phyloP scores from a whole-genome alignment of 495 filamentous ascomycete genomes.

The Neurospora sp. region DNA sequence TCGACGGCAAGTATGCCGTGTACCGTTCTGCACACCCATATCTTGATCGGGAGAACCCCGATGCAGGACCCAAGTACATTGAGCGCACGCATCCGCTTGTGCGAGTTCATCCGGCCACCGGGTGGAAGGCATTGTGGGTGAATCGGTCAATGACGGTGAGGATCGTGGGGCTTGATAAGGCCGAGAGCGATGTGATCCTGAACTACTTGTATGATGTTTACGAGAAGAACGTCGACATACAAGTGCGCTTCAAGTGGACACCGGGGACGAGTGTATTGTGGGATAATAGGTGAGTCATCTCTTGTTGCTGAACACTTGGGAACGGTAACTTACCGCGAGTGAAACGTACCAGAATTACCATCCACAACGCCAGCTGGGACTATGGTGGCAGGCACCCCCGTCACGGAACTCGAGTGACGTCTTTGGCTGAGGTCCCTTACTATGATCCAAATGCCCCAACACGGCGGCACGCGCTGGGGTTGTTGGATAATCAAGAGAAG shows the following conservation, averaged over 20 bases:
- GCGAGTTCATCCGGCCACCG: conserved; percentile 59
- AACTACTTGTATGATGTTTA: conserved; percentile 55
- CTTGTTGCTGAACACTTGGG: background rate
- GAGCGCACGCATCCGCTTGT: conserved; percentile 60
- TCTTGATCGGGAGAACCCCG: conserved; percentile 51
- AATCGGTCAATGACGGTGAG: conserved; percentile 55
- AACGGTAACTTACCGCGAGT: background rate
- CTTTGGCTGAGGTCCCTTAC: conserved; percentile 56
- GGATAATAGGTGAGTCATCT: conserved; percentile 47
- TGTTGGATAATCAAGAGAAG: conserved; percentile 30
- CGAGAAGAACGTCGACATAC: conserved; percentile 57
- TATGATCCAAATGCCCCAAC: conserved; percentile 49
- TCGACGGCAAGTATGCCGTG: conserved; percentile 57
- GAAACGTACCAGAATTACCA: conserved; percentile 42
- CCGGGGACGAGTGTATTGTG: conserved; percentile 50
- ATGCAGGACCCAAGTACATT: conserved; percentile 50
- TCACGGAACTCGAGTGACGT: conserved; percentile 53
- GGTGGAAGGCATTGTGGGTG: conserved; percentile 62
- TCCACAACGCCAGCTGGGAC: conserved; percentile 60
- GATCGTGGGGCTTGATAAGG: conserved; percentile 55
- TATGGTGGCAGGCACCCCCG: conserved; percentile 52
- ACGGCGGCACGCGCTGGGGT: conserved; percentile 48
- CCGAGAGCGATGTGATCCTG: conserved; percentile 59
- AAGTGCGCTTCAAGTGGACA: conserved; percentile 57
- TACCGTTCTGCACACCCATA: conserved; percentile 59